These are phyloP conservation scores for Dipodascopsis uninucleata DNA, from an alignment of 805 yeast species.

Conservation along the genomic window DNA sequence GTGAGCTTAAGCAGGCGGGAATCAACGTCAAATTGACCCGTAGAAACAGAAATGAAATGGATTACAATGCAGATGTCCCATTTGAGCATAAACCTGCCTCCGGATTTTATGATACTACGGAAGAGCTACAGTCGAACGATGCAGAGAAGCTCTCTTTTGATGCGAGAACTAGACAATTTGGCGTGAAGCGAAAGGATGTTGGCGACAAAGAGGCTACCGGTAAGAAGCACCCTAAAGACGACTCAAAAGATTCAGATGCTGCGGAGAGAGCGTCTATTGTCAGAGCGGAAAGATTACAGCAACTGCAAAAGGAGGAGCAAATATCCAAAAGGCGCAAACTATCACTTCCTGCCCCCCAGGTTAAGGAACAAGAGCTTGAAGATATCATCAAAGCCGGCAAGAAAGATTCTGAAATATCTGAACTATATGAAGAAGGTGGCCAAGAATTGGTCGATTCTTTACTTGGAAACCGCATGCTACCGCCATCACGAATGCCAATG, in stretches of 20 bases:
- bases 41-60: constrained; percentile 62
- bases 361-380: constrained; percentile 34
- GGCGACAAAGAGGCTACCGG: constrained; percentile 30
- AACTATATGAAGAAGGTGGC: constrained; percentile 23
- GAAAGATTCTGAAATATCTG: constrained; percentile 27
- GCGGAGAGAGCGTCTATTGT: constrained; percentile 31
- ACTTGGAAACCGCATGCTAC: too few species aligned
- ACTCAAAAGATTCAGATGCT: constrained; percentile 22
- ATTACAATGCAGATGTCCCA: constrained; percentile 79
- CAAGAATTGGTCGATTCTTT: constrained; percentile 14
- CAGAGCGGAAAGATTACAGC: constrained; percentile 34
- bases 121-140: constrained; percentile 50
- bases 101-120: constrained; percentile 65
- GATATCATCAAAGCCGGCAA: constrained; percentile 33
- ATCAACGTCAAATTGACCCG: constrained; percentile 35
- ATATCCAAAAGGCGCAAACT: constrained; percentile 41
- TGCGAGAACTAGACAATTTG: constrained; percentile 27
- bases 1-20: constrained; percentile 81
- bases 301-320: constrained; percentile 31
- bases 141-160: constrained; percentile 43
- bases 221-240: constrained; percentile 17
- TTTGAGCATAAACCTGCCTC: constrained; percentile 65
- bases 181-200: constrained; percentile 21
- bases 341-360: constrained; percentile 39
- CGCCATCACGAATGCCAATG: constrained; percentile 15